These are phyloP conservation scores for Tritrichomonas foetus DNA, from an alignment of 208 protist species.

Conservation along the genomic window DNA sequence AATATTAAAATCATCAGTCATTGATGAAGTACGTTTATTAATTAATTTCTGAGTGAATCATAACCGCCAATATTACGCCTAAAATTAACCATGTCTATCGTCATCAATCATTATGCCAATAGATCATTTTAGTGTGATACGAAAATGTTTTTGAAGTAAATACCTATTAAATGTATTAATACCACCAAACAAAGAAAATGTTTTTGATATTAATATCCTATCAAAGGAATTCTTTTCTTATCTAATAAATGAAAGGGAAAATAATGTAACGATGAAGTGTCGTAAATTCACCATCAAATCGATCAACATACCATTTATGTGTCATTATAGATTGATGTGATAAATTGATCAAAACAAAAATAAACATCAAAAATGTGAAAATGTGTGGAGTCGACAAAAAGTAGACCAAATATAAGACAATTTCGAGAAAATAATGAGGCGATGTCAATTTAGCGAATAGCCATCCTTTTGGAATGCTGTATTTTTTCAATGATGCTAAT, in stretches of 20 bases:
- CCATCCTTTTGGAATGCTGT: neutral
- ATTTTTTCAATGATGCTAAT: neutral
- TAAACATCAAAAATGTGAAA: neutral
- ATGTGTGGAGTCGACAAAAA: neutral
- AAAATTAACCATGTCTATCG: too few species aligned
- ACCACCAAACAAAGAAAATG: too few species aligned
- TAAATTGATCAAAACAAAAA: neutral
- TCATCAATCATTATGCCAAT: too few species aligned
- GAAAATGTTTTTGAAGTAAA: neutral
- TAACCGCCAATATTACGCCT: too few species aligned
- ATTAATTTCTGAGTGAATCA: too few species aligned
- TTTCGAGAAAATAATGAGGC: neutral
- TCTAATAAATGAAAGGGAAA: slow-evolving; percentile 21
- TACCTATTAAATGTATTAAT: too few species aligned
- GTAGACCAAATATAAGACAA: neutral
- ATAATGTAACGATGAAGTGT: neutral
- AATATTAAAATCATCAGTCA: too few species aligned
- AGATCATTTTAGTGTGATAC: neutral
- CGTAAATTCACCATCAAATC: neutral
- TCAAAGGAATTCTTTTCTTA: too few species aligned
- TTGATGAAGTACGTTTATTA: too few species aligned
- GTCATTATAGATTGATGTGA: slow-evolving; percentile 16
- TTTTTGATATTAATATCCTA: too few species aligned
- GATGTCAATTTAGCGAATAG: neutral
- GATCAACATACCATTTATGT: neutral